phyloP scores from a whole-genome alignment of 1,139 yeast genomes.

The Candida pseudoviswanathii region DNA sequence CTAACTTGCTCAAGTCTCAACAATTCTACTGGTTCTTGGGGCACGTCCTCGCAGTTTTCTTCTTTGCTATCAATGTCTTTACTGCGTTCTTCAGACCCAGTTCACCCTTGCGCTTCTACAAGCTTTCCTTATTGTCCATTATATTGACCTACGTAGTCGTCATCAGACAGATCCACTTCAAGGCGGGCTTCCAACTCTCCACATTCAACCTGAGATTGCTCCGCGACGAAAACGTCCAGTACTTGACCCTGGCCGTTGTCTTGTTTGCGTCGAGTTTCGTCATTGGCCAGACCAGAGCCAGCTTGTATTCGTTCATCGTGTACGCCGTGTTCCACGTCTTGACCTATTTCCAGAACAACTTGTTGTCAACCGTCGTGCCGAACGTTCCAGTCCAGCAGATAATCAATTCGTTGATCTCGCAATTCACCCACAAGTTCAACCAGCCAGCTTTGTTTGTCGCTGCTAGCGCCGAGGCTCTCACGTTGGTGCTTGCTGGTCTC shows the following conservation, averaged over 20 bases:
- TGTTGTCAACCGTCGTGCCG: constrained; percentile 24
- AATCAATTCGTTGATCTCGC: constrained; percentile 28
- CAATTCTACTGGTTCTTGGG: constrained; percentile 60
- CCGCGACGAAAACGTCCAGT: constrained; percentile 55
- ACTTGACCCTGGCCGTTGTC: constrained; percentile 43
- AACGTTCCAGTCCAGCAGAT: constrained; percentile 22
- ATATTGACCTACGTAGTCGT: constrained; percentile 51
- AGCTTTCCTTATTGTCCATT: constrained; percentile 41
- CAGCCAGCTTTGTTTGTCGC: constrained; percentile 51
- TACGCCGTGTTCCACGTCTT: constrained; percentile 60
- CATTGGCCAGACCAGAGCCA: constrained; percentile 36
- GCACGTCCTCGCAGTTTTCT: constrained; percentile 42
- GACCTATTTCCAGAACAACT: constrained; percentile 46
- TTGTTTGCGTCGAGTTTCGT: constrained; percentile 34
- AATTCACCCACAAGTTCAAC: constrained; percentile 42
- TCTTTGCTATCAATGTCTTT: constrained; percentile 32
- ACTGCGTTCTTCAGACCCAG: constrained; percentile 34
- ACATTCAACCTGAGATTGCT: constrained; percentile 19
- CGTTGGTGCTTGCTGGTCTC: constrained; percentile 16
- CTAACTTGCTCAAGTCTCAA: constrained; percentile 33
- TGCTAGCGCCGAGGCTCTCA: constrained; percentile 45
- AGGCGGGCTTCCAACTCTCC: constrained; percentile 18
- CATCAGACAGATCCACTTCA: constrained; percentile 47
- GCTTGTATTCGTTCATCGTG: constrained; percentile 54
- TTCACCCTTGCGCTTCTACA: constrained; percentile 35